phyloP scores from a whole-genome alignment of 1,139 yeast species.

The Geotrichum candidum region DNA sequence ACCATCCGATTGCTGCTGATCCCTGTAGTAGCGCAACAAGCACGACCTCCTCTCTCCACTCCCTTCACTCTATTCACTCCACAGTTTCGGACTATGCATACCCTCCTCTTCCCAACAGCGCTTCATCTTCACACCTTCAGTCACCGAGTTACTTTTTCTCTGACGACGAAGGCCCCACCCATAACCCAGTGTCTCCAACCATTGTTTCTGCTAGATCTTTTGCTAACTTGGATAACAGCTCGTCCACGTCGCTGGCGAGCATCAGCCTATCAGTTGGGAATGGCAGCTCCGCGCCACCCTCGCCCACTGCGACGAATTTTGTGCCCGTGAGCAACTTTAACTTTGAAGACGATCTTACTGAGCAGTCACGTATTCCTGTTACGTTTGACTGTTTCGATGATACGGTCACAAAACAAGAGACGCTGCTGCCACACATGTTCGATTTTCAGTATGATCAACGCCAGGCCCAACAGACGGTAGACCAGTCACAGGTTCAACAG shows the following conservation, averaged over 20 bases:
- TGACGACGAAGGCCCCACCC: not conserved
- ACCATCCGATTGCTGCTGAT: not conserved
- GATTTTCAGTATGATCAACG: not conserved
- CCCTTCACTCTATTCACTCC: slow-evolving; percentile 3
- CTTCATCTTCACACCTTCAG: slow-evolving; percentile 2
- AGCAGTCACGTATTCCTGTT: not conserved
- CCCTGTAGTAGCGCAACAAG: slow-evolving; percentile 4
- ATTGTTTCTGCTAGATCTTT: slow-evolving; percentile 1
- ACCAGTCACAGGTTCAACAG: slow-evolving; percentile 2
- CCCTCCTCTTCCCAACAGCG: slow-evolving; percentile 9
- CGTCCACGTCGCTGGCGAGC: slow-evolving; percentile 7
- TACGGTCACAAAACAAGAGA: slow-evolving; percentile 2
- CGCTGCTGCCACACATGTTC: slow-evolving; percentile 7
- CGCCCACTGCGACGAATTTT: not conserved
- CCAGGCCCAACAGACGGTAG: not conserved
- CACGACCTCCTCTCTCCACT: not conserved
- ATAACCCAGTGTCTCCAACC: slow-evolving; percentile 10
- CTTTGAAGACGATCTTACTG: not conserved
- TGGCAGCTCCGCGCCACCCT: not conserved
- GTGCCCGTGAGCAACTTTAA: not conserved
- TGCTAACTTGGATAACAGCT: slow-evolving; percentile 3
- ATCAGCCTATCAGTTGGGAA: not conserved
- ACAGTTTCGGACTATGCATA: slow-evolving; percentile 9
- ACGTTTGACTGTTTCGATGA: slow-evolving; percentile 4
- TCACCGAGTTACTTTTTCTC: not conserved